A percentile compares a stretch with the other conserved stretches of the same genome.
Conservation (phyloP, 108 stramenopile species). For the Nitzschia palea region DNA sequence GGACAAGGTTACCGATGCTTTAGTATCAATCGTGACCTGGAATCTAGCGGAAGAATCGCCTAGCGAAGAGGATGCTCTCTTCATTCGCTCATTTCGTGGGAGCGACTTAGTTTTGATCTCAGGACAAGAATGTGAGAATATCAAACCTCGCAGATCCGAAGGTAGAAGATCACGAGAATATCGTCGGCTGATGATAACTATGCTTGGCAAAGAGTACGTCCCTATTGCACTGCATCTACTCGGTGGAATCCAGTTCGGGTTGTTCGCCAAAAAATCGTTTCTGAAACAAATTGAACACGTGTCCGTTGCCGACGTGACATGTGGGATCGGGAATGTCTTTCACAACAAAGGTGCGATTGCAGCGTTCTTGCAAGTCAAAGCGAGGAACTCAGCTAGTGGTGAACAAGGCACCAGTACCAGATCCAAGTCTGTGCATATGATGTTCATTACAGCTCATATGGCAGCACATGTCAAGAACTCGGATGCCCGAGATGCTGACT, state of each 20-base stretch:
- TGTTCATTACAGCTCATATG: slow-evolving; percentile 82
- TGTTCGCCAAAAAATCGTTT: slow-evolving; percentile 74
- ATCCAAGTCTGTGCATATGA: slow-evolving; percentile 62
- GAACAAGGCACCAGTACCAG: not conserved
- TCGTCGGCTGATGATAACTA: slow-evolving; percentile 72
- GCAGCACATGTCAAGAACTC: slow-evolving; percentile 89
- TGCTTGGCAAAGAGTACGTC: slow-evolving; percentile 75
- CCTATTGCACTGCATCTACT: slow-evolving; percentile 83
- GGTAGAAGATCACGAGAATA: slow-evolving; percentile 79
- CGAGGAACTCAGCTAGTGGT: slow-evolving; percentile 19
- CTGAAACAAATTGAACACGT: slow-evolving; percentile 70
- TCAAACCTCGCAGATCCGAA: slow-evolving; percentile 86
- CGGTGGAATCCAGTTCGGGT: slow-evolving; percentile 87
- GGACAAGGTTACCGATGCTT: slow-evolving; percentile 57
- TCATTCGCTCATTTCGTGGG: slow-evolving; percentile 75
- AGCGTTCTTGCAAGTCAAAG: slow-evolving; percentile 67
- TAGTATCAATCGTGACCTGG: slow-evolving; percentile 83
- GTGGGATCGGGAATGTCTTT: slow-evolving; percentile 89
- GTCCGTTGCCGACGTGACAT: slow-evolving; percentile 81
- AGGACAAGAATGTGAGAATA: slow-evolving; percentile 88
- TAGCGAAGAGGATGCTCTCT: slow-evolving; percentile 75
- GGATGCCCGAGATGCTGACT: slow-evolving; percentile 81
- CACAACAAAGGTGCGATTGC: slow-evolving; percentile 92
- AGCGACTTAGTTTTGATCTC: slow-evolving; percentile 84
- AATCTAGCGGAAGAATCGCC: slow-evolving; percentile 82